A percentile compares a stretch with the other conserved stretches of the same genome.
Conservation (phyloP, 139 green algal species). For the Eudorina sp. region DNA sequence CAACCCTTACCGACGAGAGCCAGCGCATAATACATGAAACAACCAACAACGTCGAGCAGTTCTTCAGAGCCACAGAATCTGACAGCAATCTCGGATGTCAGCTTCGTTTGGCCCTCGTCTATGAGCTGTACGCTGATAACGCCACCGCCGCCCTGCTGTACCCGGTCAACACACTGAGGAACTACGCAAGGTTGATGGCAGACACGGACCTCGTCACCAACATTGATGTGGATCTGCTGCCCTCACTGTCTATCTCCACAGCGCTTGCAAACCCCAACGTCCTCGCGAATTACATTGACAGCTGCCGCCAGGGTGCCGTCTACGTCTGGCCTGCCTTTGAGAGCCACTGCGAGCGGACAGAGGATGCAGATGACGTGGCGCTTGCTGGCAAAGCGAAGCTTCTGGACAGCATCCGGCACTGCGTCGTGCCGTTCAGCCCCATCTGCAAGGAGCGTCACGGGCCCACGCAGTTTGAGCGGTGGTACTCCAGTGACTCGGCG, state of each 20-base stretch:
- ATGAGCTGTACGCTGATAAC: constrained; percentile 40
- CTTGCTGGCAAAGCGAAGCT: neutral
- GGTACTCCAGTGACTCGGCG: no score
- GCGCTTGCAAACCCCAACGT: neutral
- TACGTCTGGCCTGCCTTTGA: constrained; percentile 34
- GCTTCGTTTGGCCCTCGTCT: constrained; percentile 44
- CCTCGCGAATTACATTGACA: neutral
- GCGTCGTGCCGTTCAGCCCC: neutral
- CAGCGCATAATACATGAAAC: constrained; percentile 2
- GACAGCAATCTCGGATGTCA: constrained; percentile 8
- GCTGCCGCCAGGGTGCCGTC: neutral
- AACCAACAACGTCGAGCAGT: neutral
- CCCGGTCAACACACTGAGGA: constrained; percentile 51
- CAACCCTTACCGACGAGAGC: neutral
- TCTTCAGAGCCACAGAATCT: neutral
- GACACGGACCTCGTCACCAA: constrained; percentile 63
- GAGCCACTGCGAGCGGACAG: neutral
- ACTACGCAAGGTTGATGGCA: constrained; percentile 56
- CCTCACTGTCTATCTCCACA: constrained; percentile 7
- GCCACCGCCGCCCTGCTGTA: constrained; percentile 15
- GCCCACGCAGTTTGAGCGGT: constrained; percentile 11
- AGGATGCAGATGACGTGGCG: neutral
- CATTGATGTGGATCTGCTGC: constrained; percentile 68
- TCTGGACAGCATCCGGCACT: no score
- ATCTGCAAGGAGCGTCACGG: neutral